Percentiles rank a stretch among this genome's conserved stretches.
These are phyloP conservation scores for Ascochyta fabae DNA, from an alignment of 2,329 filamentous ascomycete genomes.

Conservation along the genomic window DNA sequence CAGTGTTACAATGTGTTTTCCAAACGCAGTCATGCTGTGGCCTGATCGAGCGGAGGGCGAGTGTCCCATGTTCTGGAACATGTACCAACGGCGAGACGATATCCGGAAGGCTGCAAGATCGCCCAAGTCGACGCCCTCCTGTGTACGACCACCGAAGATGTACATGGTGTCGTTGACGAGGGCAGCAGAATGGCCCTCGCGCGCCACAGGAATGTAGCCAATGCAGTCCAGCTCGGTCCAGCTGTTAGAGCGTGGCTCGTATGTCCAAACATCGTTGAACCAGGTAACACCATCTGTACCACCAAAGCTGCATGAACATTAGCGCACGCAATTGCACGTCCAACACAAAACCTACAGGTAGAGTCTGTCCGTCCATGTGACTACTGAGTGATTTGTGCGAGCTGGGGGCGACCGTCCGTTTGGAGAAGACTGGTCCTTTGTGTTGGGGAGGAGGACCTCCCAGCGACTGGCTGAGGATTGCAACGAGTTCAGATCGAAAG, in stretches of 20 bases:
- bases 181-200: conserved; percentile 92
- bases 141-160: conserved; percentile 93
- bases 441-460: conserved; percentile 87
- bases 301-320: conserved; percentile 71
- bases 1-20: conserved; percentile 89
- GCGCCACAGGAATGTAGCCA: conserved; percentile 91
- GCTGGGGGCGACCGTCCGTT: conserved; percentile 68
- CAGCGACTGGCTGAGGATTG: conserved; percentile 91
- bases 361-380: conserved; percentile 91
- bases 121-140: conserved; percentile 89
- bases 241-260: conserved; percentile 79
- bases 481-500: conserved; percentile 93
- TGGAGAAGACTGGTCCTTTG: conserved; percentile 60
- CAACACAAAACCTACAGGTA: conserved; percentile 72
- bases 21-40: conserved; percentile 96
- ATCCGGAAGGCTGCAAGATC: conserved; percentile 88
- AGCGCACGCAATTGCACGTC: conserved; percentile 4
- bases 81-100: conserved; percentile 92
- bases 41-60: conserved; percentile 92
- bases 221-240: conserved; percentile 95
- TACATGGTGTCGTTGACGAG: conserved; percentile 99
- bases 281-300: conserved; percentile 94
- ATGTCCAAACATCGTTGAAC: conserved; percentile 99
- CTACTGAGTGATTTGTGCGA: conserved; percentile 90
- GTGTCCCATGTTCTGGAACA: conserved; percentile 99